Evolutionary conservation across 441 rosid species (phyloP).

Genomic region (Melastoma candidum): DNA sequence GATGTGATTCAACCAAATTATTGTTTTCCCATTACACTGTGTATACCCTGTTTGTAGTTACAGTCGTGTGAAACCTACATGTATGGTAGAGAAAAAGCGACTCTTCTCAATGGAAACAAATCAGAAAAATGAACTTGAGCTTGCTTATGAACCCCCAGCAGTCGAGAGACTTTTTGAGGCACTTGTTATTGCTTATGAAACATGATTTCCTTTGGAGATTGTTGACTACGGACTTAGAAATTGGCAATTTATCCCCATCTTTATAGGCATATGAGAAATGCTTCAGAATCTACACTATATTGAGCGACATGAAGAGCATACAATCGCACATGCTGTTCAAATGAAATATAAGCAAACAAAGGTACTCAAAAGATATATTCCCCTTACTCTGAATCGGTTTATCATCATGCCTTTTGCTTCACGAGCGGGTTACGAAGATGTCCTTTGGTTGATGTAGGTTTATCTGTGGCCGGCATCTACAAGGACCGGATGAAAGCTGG

Average conservation of each 20-base stretch:
- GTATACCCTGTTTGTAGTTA: too few species aligned
- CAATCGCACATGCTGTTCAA: constrained; percentile 83
- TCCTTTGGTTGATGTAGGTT: constrained; percentile 26
- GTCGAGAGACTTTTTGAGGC: too few species aligned
- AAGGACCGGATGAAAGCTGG: constrained; percentile 82
- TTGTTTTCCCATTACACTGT: too few species aligned
- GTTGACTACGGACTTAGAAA: too few species aligned
- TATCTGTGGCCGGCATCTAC: constrained; percentile 93
- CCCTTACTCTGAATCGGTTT: background rate
- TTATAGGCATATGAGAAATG: constrained; percentile 80
- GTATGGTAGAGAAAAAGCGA: too few species aligned
- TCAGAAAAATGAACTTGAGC: too few species aligned
- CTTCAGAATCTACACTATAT: constrained; percentile 87
- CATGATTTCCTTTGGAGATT: too few species aligned
- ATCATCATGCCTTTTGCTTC: background rate
- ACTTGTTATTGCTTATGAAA: too few species aligned
- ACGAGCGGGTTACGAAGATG: constrained; percentile 4
- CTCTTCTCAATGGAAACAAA: too few species aligned
- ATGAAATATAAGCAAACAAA: constrained; percentile 81
- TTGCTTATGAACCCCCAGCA: too few species aligned
- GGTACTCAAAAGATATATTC: constrained; percentile 27
- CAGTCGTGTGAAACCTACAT: too few species aligned
- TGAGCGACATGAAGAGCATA: constrained; percentile 88
- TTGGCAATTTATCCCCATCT: too few species aligned
- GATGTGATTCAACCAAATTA: background rate